Base-by-base conservation (phyloP, 2,329 filamentous ascomycete species). In the Sclerotinia minor region DNA sequence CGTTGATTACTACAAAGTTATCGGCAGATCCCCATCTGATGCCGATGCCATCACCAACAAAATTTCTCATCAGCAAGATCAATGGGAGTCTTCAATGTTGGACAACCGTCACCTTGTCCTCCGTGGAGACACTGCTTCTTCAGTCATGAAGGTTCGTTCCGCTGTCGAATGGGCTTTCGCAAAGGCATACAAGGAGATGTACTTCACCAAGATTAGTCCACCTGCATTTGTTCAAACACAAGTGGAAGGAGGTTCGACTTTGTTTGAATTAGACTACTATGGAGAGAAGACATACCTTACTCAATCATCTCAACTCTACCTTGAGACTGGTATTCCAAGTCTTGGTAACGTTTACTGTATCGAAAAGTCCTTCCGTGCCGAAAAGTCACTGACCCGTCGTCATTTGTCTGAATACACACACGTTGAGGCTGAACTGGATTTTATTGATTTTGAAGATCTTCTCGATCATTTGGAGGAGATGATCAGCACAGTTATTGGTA, bases 311-410 rank as follows among this genome's bases (percentile, higher is more conserved):
- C 95, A 99, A 81, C 87, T 99, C 65, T 99, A 99, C 81, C 90
- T 99, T 69, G 95, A 99, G 84, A 99, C 95, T 44, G 92, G 90
- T 72, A 83, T 99, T 44, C 92, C 94, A 15, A 92, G 90, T 64
- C 85, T 98, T 75, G 95, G 95, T 74, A 92, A 97, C 78, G 93
- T 97, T 65, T 99, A 96, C 85, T 98, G 94, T 78, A 94, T 99
- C 76, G 94, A 97, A 80, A 97, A 97, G 80, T 98, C 94, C 2
- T 99, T 99, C 89, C 94, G 95, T 70, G 95, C 95, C 19, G 95
- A 99, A 81, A 97, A 97, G 82, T 94, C 90, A 8, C 84, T 98
- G 68, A 99, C 95, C 61, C 91, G 95, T 70, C 92, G 95, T 76
- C 95, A 99, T 79, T 82, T 99, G 75, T 92, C 92, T 59, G 95